Evolutionary conservation across 208 protist genomes (phyloP).

Genomic region (Crithidia bombi): DNA sequence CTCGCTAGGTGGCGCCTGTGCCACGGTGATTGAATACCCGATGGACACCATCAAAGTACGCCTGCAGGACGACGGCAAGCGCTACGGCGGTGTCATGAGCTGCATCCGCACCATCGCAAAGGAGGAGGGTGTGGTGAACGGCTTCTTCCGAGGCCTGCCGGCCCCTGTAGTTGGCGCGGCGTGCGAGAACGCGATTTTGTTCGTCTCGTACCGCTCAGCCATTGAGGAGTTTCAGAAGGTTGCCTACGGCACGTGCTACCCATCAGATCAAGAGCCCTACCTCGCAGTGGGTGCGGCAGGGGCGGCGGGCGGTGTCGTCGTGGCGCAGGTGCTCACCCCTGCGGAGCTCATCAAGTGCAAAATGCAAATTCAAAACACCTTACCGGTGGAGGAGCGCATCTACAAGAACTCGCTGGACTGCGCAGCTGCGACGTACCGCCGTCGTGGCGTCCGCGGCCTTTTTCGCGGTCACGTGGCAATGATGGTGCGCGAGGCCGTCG

Average conservation of each 20-base stretch:
- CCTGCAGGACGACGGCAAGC: conserved; percentile 82
- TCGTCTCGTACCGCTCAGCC: conserved; percentile 69
- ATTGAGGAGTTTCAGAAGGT: conserved; percentile 61
- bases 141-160: conserved; percentile 90
- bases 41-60: conserved; percentile 94
- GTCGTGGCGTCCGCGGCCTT: conserved; percentile 72
- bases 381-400: conserved; percentile 65
- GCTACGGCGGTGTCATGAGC: conserved; percentile 58
- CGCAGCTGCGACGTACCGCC: conserved; percentile 59
- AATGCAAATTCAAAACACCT: conserved; percentile 93
- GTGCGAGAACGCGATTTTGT: conserved; percentile 85
- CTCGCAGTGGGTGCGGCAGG: conserved; percentile 60
- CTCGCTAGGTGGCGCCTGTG: conserved; percentile 74
- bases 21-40: conserved; percentile 90
- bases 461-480: conserved; percentile 90
- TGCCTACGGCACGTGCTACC: conserved; percentile 45
- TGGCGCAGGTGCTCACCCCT: conserved; percentile 87
- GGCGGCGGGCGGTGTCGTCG: conserved; percentile 72
- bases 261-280: conserved; percentile 76
- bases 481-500: conserved; percentile 85
- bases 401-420: conserved; percentile 89
- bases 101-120: conserved; percentile 77
- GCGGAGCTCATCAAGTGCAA: conserved; percentile 92
- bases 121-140: conserved; percentile 83
- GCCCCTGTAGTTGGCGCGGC: conserved; percentile 85